phyloP scores from a whole-genome alignment of 2,329 filamentous ascomycete genomes.

The Graphium sp. region DNA sequence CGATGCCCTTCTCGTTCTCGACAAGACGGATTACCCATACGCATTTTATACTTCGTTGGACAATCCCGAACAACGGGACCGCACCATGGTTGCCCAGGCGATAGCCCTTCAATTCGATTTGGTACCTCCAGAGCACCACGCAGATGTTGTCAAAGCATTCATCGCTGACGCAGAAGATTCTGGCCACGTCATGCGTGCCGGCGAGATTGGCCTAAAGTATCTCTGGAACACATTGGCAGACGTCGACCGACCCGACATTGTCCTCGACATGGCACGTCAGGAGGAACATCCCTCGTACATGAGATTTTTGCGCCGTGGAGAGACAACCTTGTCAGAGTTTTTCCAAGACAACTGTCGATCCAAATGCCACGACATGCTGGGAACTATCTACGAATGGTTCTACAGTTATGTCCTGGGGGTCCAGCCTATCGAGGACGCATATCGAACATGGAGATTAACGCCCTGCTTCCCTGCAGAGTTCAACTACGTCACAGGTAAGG shows the following conservation, averaged over 20 bases:
- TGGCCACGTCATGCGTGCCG: conserved; percentile 18
- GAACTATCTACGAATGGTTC: conserved; percentile 29
- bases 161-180: conserved; percentile 10
- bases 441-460: conserved; percentile 19
- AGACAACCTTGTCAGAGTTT: conserved; percentile 24
- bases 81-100: conserved; percentile 20
- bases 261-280: conserved; percentile 24
- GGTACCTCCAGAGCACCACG: conserved; percentile 7
- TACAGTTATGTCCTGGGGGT: conserved; percentile 22
- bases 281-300: conserved; percentile 29
- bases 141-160: conserved; percentile 9
- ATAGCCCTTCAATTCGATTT: conserved; percentile 12
- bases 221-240: conserved; percentile 22
- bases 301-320: conserved; percentile 24
- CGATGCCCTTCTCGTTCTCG: conserved; percentile 14
- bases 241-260: conserved; percentile 19
- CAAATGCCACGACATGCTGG: conserved; percentile 29
- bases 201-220: conserved; percentile 22
- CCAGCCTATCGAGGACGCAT: conserved; percentile 17
- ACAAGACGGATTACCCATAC: conserved; percentile 13
- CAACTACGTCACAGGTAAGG: conserved; percentile 15
- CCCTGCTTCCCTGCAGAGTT: conserved; percentile 22
- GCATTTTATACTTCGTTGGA: conserved; percentile 20
- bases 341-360: conserved; percentile 23
- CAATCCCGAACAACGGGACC: conserved; percentile 12